A percentile compares a stretch with the other conserved stretches of the same genome.
Evolutionary conservation across 2,329 filamentous ascomycete genomes (phyloP).

Genomic region (Knoxdaviesia capensis): DNA sequence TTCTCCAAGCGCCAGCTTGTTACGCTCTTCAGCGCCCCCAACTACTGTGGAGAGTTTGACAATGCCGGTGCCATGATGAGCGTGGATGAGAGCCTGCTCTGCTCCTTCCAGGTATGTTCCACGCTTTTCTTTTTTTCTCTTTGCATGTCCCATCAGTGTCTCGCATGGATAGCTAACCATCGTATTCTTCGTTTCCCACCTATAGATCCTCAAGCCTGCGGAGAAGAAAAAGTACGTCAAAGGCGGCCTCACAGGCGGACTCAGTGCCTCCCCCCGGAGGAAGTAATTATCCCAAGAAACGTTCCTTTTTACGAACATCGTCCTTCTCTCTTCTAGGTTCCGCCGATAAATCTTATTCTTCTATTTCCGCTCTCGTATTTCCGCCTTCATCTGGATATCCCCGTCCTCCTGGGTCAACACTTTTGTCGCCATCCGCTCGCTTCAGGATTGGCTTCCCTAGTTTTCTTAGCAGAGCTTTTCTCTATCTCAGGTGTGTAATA

Average conservation of each 20-base stretch:
- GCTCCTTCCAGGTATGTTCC: conserved; percentile 77
- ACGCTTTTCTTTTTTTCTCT: background rate
- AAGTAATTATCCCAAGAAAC: conserved; percentile 26
- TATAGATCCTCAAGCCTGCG: conserved; percentile 90
- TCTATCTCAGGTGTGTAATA: too few relatives aligned
- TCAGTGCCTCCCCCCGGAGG: conserved; percentile 7
- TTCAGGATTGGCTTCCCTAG: too few relatives aligned
- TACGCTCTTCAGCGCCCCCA: conserved; percentile 92
- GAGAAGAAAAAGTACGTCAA: conserved; percentile 99
- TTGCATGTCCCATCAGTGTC: background rate
- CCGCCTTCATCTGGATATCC: background rate
- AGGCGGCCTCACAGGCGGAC: conserved; percentile 42
- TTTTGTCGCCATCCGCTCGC: too few relatives aligned
- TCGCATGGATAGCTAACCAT: too few relatives aligned
- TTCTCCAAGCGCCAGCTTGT: conserved; percentile 97
- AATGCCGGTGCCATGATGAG: conserved; percentile 99
- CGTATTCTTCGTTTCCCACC: background rate
- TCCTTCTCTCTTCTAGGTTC: conserved; percentile 64
- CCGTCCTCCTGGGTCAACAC: too few relatives aligned
- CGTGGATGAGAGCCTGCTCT: conserved; percentile 92
- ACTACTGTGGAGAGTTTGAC: conserved; percentile 99
- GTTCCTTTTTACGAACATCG: conserved; percentile 42
- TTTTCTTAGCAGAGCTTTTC: too few relatives aligned
- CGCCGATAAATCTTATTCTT: conserved; percentile 48
- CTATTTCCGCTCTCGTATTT: background rate